phyloP scores from a whole-genome alignment of 192 early-diverging fungal species.

The Thoreauomyces humboldtii region DNA sequence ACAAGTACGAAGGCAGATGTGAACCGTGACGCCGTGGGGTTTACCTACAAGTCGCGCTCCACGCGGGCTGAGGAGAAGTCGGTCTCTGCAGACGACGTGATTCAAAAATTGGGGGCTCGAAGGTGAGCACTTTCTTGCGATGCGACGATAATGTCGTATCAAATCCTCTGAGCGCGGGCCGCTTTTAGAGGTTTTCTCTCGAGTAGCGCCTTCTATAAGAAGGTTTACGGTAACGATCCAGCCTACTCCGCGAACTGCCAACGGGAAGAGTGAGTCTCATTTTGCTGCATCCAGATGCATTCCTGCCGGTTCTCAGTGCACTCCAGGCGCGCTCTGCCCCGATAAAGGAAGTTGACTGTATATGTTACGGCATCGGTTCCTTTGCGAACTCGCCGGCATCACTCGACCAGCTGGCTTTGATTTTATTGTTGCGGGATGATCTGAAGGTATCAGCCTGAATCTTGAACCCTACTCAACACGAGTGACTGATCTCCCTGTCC shows the following conservation, averaged over 20 bases:
- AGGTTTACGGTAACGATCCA: background rate
- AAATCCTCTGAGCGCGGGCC: background rate
- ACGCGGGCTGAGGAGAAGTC: background rate
- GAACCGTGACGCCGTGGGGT: background rate
- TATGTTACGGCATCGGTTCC: constrained; percentile 21
- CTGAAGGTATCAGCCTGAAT: constrained; percentile 15
- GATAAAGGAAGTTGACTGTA: background rate
- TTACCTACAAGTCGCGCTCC: background rate
- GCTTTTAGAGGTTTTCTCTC: background rate
- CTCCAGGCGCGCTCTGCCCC: background rate
- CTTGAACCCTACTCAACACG: background rate
- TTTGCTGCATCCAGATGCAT: background rate
- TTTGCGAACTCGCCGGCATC: background rate
- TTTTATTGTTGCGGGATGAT: constrained; percentile 12
- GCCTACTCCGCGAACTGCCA: no score
- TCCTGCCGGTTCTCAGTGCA: background rate
- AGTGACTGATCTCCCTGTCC: background rate
- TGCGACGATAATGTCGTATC: no score
- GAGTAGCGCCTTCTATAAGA: background rate
- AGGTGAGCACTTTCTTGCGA: background rate
- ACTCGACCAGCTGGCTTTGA: constrained; percentile 20
- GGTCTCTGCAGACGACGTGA: background rate
- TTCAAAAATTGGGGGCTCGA: background rate
- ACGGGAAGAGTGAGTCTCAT: background rate
- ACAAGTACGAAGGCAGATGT: background rate